These are phyloP conservation scores for Pseudopyricularia cyperi DNA, from an alignment of 2,329 filamentous ascomycete genomes.

Conservation along the genomic window DNA sequence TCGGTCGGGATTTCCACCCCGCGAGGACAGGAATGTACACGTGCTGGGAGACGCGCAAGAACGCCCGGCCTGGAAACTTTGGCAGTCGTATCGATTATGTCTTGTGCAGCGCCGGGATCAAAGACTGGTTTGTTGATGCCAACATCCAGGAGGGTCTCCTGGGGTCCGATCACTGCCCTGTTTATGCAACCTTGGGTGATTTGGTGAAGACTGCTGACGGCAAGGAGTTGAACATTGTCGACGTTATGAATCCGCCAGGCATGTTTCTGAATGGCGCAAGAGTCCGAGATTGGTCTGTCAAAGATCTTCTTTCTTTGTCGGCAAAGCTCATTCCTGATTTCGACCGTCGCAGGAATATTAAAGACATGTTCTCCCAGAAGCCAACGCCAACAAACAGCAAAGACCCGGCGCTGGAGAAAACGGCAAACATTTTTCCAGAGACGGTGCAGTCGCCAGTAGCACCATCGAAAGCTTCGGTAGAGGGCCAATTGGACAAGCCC, in stretches of 20 bases:
- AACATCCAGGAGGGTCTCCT: slow-evolving; percentile 90
- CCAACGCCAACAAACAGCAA: slow-evolving; percentile 11
- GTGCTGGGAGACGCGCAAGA: slow-evolving; percentile 91
- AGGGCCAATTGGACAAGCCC: not conserved
- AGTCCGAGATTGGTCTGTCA: slow-evolving; percentile 50
- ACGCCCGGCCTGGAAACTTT: slow-evolving; percentile 89
- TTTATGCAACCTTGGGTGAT: slow-evolving; percentile 64
- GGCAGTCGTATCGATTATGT: slow-evolving; percentile 91
- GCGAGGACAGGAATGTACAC: slow-evolving; percentile 84
- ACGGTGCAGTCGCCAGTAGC: not conserved
- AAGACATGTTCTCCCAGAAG: slow-evolving; percentile 76
- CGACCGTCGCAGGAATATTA: slow-evolving; percentile 69
- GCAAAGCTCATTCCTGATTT: slow-evolving; percentile 82
- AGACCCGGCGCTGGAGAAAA: not conserved
- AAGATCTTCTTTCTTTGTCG: slow-evolving; percentile 60
- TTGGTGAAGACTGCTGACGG: slow-evolving; percentile 35
- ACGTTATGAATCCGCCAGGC: slow-evolving; percentile 66
- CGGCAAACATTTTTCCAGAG: not conserved
- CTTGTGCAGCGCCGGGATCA: slow-evolving; percentile 67
- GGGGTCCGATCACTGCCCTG: slow-evolving; percentile 94
- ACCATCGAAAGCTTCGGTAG: not conserved
- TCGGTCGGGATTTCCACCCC: slow-evolving; percentile 72
- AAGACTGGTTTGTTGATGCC: slow-evolving; percentile 63
- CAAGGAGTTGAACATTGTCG: slow-evolving; percentile 40
- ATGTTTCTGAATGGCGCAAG: slow-evolving; percentile 58